Evolutionary conservation across 2,329 filamentous ascomycete genomes (phyloP).

Genomic region (Cadophora sp.): DNA sequence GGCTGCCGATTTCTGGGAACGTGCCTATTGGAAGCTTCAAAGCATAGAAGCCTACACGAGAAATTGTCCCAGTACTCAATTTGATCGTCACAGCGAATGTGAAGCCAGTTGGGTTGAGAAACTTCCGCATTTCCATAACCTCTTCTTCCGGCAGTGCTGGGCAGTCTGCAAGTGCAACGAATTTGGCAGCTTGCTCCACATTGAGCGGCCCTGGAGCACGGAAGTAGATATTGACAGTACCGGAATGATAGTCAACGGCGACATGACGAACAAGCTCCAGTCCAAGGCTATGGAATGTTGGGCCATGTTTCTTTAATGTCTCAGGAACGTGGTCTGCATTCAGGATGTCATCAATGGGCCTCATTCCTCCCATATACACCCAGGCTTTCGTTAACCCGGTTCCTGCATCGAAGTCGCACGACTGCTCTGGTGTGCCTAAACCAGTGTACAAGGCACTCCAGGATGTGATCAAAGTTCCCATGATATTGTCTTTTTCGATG

Average conservation of each 20-base stretch:
- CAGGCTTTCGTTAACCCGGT: slow-evolving; percentile 3
- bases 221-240: slow-evolving; percentile 13
- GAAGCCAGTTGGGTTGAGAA: slow-evolving; percentile 12
- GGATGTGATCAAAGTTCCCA: not conserved
- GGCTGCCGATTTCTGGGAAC: slow-evolving; percentile 10
- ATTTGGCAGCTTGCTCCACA: slow-evolving; percentile 3
- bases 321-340: slow-evolving; percentile 7
- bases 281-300: slow-evolving; percentile 3
- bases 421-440: not conserved
- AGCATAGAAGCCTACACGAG: slow-evolving; percentile 12
- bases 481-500: slow-evolving; percentile 2
- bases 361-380: slow-evolving; percentile 6
- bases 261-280: slow-evolving; percentile 12
- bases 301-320: not conserved
- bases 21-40: slow-evolving; percentile 10
- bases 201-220: slow-evolving; percentile 1
- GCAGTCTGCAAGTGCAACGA: slow-evolving; percentile 10
- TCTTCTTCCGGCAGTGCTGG: not conserved
- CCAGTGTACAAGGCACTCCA: slow-evolving; percentile 6
- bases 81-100: slow-evolving; percentile 13
- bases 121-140: not conserved
- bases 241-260: slow-evolving; percentile 1
- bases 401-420: not conserved
- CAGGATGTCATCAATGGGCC: slow-evolving; percentile 9
- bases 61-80: not conserved